A percentile compares a stretch with the other conserved stretches of the same genome.
Evolutionary conservation across 2,329 filamentous ascomycete genomes (phyloP).

Genomic region (Diaporthe citri): DNA sequence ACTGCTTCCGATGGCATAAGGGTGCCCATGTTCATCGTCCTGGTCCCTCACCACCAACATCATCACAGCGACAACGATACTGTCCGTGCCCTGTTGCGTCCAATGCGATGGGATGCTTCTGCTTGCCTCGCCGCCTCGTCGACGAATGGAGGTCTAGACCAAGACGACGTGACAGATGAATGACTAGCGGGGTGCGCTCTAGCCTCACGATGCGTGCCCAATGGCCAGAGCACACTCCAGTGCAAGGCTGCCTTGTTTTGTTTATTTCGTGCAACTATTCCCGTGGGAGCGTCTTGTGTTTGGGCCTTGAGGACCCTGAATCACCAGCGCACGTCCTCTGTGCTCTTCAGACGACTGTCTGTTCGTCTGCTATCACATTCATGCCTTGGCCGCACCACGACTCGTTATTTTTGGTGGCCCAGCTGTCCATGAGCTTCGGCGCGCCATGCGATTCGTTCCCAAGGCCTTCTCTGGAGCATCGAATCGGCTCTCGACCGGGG

Average conservation of each 20-base stretch:
- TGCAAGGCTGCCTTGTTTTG: conserved; percentile 24
- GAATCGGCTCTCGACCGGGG: conserved; percentile 18
- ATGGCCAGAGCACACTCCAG: background rate
- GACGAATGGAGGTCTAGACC: background rate
- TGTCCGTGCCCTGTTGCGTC: conserved; percentile 3
- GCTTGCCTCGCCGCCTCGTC: conserved; percentile 5
- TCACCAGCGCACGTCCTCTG: conserved; percentile 19
- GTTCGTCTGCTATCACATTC: conserved; percentile 24
- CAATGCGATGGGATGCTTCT: background rate
- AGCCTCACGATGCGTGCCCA: conserved; percentile 29
- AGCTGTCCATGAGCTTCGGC: conserved; percentile 14
- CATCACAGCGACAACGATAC: background rate
- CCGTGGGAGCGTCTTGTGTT: background rate
- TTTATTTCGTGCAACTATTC: conserved; percentile 7
- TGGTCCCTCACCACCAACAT: background rate
- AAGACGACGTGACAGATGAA: conserved; percentile 13
- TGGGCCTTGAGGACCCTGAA: conserved; percentile 20
- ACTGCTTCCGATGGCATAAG: conserved; percentile 4
- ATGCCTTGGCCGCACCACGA: conserved; percentile 21
- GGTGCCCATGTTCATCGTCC: background rate
- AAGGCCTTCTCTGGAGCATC: background rate
- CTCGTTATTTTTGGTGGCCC: conserved; percentile 28
- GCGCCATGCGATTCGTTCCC: conserved; percentile 22
- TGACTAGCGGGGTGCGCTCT: conserved; percentile 17
- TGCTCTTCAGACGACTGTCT: conserved; percentile 26